These are phyloP conservation scores for Pezicula carpinea DNA, from an alignment of 2,329 filamentous ascomycete genomes.

Conservation along the genomic window DNA sequence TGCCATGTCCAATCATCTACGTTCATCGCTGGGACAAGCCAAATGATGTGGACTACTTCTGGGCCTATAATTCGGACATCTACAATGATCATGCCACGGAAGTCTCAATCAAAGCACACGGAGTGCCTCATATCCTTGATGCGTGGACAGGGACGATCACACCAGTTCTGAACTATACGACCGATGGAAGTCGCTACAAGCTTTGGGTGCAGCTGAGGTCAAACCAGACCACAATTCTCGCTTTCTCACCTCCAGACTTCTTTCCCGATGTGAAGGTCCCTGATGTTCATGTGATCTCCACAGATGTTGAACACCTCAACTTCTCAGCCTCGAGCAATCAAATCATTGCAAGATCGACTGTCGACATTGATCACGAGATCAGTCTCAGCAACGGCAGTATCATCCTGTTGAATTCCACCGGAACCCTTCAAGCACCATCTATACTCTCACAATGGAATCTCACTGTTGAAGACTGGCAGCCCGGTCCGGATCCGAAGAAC, in stretches of 20 bases:
- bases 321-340: too few species aligned
- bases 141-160: conserved; percentile 5
- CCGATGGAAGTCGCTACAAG: not conserved
- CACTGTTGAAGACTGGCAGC: conserved; percentile 3
- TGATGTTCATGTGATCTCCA: too few species aligned
- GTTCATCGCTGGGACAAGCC: conserved; percentile 7
- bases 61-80: conserved; percentile 4
- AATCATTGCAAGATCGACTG: too few species aligned
- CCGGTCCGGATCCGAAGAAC: not conserved
- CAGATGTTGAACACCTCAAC: too few species aligned
- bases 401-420: too few species aligned
- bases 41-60: conserved; percentile 7
- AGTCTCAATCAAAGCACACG: conserved; percentile 4
- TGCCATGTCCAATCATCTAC: conserved; percentile 3
- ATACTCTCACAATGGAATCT: not conserved
- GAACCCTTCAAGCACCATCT: too few species aligned
- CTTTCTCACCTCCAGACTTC: not conserved
- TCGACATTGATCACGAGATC: too few species aligned
- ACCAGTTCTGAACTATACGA: conserved; percentile 2
- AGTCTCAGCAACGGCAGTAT: too few species aligned
- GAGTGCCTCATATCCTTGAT: conserved; percentile 4
- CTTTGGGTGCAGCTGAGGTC: conserved; percentile 2
- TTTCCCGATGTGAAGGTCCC: too few species aligned
- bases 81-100: conserved; percentile 2
- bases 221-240: conserved; percentile 4